Base-by-base conservation (phyloP, 2,329 filamentous ascomycete species). In the Corynespora cassiicola region DNA sequence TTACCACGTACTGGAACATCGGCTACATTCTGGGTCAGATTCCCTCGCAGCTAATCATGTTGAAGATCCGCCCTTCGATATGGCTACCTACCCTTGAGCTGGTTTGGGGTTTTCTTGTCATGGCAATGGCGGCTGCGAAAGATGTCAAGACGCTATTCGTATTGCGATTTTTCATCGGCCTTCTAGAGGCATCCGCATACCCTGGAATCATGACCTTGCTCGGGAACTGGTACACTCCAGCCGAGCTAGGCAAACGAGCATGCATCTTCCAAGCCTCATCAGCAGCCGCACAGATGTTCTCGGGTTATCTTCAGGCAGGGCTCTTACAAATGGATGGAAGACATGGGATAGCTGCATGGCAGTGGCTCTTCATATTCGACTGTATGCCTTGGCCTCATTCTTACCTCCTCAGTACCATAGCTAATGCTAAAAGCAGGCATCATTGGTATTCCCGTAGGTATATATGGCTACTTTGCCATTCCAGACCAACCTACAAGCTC, bases 1-100 rank as follows among this genome's bases (percentile, higher is more conserved):
- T 77, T 60, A 66, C 79, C 26, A 74, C 79, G 1, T 74, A 72
- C n/a, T 85, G 81, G 40, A 72, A 70, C 36, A 60, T 65, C 12
- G 65, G 63, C 1, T 72, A 72, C 42, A 66, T 65, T 33, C 45
- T 71, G 8, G 69, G 68, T 57, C 54, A 70, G 7, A 66, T 72
- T 8, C 69, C 70, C 2, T 67, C 66, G 0, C 66, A 72, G 49
- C 50, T 72, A 23, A 66, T 72, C 36, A 47, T 72, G 39, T 69
- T 69, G 5, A 68, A 69, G 38, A 64, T 44, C 43, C 63, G 39
- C 48, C 66, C 52, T 20, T 58, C 65, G 12, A 56, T 53, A 25
- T 66, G 63, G 61, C 50, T 66, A 7, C 56, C 61, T 0, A 52
- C 49, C 12, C 33, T 58, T 6, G 56, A 60, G 28, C 39, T 58